Conservation (phyloP, 106 monocot genomes). For the Allium fistulosum region DNA sequence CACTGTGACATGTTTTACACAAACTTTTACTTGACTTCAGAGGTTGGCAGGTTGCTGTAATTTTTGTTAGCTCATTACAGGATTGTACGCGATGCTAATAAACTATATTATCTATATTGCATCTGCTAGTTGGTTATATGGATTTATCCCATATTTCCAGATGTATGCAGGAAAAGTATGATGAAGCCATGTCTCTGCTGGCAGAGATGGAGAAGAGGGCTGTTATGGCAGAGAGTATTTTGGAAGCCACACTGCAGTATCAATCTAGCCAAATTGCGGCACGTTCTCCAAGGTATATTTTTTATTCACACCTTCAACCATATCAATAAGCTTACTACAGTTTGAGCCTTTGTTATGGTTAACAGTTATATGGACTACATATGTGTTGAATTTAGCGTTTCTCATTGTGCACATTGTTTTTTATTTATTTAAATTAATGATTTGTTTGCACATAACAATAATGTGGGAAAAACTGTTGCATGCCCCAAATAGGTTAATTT, state of each 20-base stretch:
- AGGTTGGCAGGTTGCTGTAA: neutral
- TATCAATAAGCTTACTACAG: neutral
- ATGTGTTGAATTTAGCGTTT: neutral
- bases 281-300: constrained; percentile 44
- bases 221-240: constrained; percentile 73
- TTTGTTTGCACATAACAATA: too few species aligned
- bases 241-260: constrained; percentile 77
- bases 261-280: constrained; percentile 65
- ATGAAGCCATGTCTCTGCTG: constrained; percentile 42
- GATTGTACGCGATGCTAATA: neutral
- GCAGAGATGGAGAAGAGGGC: constrained; percentile 69
- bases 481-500: too few species aligned
- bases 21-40: too few species aligned
- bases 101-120: neutral
- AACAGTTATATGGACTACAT: neutral
- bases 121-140: constrained; percentile 6
- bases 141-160: constrained; percentile 24
- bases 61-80: neutral
- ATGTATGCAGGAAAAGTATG: constrained; percentile 72
- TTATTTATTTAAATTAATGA: too few species aligned
- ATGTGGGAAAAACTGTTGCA: too few species aligned
- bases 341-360: neutral
- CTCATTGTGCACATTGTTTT: neutral
- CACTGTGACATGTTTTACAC: too few species aligned
- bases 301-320: neutral